These are phyloP conservation scores for Lactarius indigo DNA, from an alignment of 768 basidiomycete genomes.

Conservation along the genomic window DNA sequence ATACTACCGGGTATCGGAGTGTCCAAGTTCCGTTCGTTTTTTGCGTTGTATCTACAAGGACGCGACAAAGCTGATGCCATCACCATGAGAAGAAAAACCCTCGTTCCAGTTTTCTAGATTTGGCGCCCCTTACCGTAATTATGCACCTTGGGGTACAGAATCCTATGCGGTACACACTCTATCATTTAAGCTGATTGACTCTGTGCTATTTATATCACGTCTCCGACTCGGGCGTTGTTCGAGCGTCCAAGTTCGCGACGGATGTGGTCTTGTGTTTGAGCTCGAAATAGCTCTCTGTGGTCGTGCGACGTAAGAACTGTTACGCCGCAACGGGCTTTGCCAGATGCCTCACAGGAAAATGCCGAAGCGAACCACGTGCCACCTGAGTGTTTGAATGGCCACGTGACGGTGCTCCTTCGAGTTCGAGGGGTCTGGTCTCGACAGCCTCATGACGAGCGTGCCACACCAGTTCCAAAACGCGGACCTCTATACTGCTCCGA, in stretches of 20 bases:
- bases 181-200: background rate
- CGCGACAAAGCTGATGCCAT: background rate
- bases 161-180: background rate
- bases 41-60: too few species aligned
- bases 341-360: background rate
- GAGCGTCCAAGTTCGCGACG: background rate
- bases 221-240: background rate
- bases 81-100: background rate
- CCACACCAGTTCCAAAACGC: background rate
- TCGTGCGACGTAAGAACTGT: too few species aligned
- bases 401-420: background rate
- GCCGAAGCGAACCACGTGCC: background rate
- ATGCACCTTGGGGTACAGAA: background rate
- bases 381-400: background rate
- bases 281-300: too few species aligned
- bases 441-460: background rate
- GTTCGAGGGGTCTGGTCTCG: background rate
- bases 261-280: background rate
- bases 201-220: background rate
- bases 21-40: background rate
- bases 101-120: background rate
- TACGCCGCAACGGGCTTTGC: too few species aligned
- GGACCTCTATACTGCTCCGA: background rate
- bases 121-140: background rate
- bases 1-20: background rate